Base-by-base conservation (phyloP, 257 asterid genomes). In the Lithospermum erythrorhizon region DNA sequence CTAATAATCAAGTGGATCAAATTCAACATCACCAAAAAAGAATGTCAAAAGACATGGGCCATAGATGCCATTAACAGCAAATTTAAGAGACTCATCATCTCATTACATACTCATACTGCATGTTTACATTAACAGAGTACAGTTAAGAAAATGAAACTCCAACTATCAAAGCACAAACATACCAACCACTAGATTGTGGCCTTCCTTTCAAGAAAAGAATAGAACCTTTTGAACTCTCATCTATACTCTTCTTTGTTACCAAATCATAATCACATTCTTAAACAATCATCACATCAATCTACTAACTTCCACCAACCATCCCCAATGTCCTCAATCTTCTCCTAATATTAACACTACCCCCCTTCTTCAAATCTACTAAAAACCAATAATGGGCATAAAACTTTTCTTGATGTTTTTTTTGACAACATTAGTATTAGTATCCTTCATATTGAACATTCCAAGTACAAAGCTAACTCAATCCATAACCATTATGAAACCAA, bases 171-270 rank as follows among this genome's bases (percentile, higher is more conserved):
- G 61, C 68, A 64, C 24, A 41, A 57, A 11, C 53, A 19, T 41
- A 37, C 71, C 65, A 60, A 70, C 65, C 56, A 19, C 52, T 21
- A 6, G 48, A 56, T 70, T 72, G 70, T 65, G 66, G 67, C 70
- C 83, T 79, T 86, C 72, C 76, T 76, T 73, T 79, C 55, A 84
- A 82, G 87, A 67, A 82, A 87, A 84, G 85, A 62, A 79, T 66
- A 19, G 6, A 27, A 27, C 32, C 78, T 25, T 27, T 9, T 57
- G 57, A 70, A 11, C 63, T 53, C 78, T 71, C 81, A 75, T 77
- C 75, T 62, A 24, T 67, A 86, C 83, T 73, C 85, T 70, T 73
- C 76, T 72, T 53, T 53, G 14, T 1, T 9, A 37, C 51, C 60
- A 18, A 24, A 4, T 57, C 27, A 52, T 53, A 54, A 62, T 61